Percentiles rank a stretch among this genome's conserved stretches.
Conservation (phyloP, 2,329 filamentous ascomycete genomes). For the Verruconis gallopava region DNA sequence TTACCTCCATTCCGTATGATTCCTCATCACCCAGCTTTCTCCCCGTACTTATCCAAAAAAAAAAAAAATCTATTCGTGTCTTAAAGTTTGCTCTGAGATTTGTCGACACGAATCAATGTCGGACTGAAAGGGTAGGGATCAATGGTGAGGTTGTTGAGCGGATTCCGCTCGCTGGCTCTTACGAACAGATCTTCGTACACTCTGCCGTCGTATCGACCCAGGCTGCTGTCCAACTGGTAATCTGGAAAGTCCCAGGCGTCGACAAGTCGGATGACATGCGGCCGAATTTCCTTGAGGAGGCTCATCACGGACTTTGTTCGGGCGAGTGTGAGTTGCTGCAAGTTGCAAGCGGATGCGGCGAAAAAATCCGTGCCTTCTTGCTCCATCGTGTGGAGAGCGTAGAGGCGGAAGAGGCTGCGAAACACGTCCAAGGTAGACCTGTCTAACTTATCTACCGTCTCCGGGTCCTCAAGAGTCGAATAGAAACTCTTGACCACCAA, state of each 20-base stretch:
- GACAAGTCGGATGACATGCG: constrained; percentile 58
- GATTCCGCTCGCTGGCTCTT: constrained; percentile 58
- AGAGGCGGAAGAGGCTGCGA: constrained; percentile 54
- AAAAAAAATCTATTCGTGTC: no score
- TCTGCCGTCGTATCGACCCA: constrained; percentile 61
- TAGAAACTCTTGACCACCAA: constrained; percentile 73
- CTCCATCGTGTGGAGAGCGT: constrained; percentile 54
- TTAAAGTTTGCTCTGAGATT: constrained; percentile 1
- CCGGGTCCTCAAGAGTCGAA: constrained; percentile 48
- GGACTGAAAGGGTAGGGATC: constrained; percentile 44
- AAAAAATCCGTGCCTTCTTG: constrained; percentile 61
- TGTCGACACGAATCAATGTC: constrained; percentile 23
- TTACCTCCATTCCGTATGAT: no score
- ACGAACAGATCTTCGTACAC: constrained; percentile 70
- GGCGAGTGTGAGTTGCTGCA: constrained; percentile 58
- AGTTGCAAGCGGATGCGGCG: constrained; percentile 53
- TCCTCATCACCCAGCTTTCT: no score
- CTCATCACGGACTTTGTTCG: constrained; percentile 51
- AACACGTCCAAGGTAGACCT: constrained; percentile 31
- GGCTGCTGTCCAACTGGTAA: constrained; percentile 60
- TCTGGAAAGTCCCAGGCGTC: constrained; percentile 68
- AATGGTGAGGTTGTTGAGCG: constrained; percentile 57
- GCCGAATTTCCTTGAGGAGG: constrained; percentile 58
- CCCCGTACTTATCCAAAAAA: no score
- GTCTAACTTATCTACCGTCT: constrained; percentile 25